phyloP scores from a whole-genome alignment of 2,329 filamentous ascomycete species.

The Fusarium keratoplasticum region DNA sequence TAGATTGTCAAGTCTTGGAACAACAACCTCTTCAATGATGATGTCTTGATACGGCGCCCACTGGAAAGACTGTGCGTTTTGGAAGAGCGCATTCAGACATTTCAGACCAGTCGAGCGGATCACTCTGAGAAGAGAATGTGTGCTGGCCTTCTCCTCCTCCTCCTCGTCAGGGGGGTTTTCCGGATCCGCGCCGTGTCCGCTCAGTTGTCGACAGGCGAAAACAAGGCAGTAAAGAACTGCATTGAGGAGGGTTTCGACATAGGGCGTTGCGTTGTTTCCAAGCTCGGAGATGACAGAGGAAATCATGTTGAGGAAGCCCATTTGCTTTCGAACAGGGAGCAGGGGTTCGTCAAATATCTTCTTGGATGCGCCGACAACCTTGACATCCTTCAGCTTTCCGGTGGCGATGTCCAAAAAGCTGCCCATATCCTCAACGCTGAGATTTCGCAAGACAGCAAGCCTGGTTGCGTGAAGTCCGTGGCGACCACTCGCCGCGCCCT shows the following conservation, averaged over 20 bases:
- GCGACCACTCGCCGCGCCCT: conserved; percentile 79
- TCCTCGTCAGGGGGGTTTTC: conserved; percentile 54
- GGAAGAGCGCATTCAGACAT: conserved; percentile 83
- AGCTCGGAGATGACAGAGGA: conserved; percentile 88
- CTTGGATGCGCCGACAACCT: conserved; percentile 65
- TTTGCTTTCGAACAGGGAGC: conserved; percentile 80
- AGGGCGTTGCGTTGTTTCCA: conserved; percentile 77
- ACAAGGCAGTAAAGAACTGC: conserved; percentile 86
- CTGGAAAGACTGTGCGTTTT: conserved; percentile 75
- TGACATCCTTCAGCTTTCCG: conserved; percentile 73
- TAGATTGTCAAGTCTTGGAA: conserved; percentile 81
- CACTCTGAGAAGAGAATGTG: conserved; percentile 71
- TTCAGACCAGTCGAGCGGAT: conserved; percentile 82
- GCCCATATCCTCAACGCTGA: conserved; percentile 79
- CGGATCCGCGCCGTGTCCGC: conserved; percentile 51
- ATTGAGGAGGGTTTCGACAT: conserved; percentile 76
- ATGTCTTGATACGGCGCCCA: conserved; percentile 78
- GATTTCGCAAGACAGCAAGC: conserved; percentile 82
- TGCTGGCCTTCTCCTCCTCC: conserved; percentile 57
- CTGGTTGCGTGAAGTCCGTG: conserved; percentile 85
- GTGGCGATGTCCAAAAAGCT: conserved; percentile 86
- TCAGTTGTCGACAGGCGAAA: conserved; percentile 72
- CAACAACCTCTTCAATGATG: conserved; percentile 81
- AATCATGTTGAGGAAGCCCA: conserved; percentile 93
- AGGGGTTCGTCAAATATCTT: conserved; percentile 68